Base-by-base conservation (phyloP, 495 filamentous ascomycete genomes). In the Penicillium tannophilum region DNA sequence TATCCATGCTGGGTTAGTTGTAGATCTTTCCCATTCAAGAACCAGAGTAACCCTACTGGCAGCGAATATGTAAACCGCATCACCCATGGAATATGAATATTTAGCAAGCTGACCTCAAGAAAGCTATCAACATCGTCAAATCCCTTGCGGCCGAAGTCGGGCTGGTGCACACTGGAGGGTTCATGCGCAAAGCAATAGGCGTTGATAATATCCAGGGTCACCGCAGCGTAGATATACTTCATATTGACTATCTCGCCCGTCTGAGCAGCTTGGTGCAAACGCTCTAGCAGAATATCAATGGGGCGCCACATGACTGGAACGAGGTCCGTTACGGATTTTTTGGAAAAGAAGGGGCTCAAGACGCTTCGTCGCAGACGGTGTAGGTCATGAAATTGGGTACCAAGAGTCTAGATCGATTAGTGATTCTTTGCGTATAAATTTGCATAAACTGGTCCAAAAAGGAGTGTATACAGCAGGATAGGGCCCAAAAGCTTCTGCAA, bases 91-190 rank as follows among this genome's bases (percentile, higher is more conserved):
- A 48, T 48, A 28, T 48, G 45, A 9, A 48, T 48, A 28, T 48
- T 48, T 19, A 23, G 14, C 24, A 48, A 24, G 45, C 45, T 48
- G 24, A 48, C 24, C n/a, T 20, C 20, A 12, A 48, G 20, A n/a
- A 48, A 48, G 45, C 45, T 48, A 48, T 48, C 45, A 7, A 48
- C 20, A 16, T 48, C 45, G 20, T 48, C 45, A 24, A 48, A 48
- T 1, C n/a, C 20, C 19, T 48, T 48, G 7, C 45, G 45, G 12
- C 45, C 45, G 20, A 48, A 48, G 12, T 48, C 45, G 8, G 45
- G 45, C 17, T 48, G 17, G 5, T 7, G 45, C 20, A 48, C 45
- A 23, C 6, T 48, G 24, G 19, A 28, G n/a, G 45, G 45, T 16
- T 48, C 45, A 24, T 48, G 45, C 1, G 45, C 45, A 16, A 48